Evolutionary conservation across 2,329 filamentous ascomycete genomes (phyloP).

Genomic region (Pyricularia grisea): DNA sequence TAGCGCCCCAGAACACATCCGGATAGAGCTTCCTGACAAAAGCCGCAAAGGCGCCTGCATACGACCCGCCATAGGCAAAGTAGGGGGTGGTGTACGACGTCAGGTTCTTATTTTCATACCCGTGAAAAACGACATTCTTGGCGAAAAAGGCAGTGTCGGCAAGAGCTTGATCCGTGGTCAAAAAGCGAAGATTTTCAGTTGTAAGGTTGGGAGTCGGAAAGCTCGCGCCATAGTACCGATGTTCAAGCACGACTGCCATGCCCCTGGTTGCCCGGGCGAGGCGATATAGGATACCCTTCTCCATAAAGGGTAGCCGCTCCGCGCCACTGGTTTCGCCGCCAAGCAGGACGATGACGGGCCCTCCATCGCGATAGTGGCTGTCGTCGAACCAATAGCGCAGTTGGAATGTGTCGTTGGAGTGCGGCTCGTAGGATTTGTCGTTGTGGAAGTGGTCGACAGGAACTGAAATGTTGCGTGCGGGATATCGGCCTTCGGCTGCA

Average conservation of each 20-base stretch:
- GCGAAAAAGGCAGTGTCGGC: slow-evolving; percentile 78
- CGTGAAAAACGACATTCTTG: slow-evolving; percentile 57
- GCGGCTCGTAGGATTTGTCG: slow-evolving; percentile 65
- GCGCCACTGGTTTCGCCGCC: slow-evolving; percentile 24
- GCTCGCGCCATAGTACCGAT: slow-evolving; percentile 75
- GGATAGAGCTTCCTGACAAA: slow-evolving; percentile 69
- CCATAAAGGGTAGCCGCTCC: slow-evolving; percentile 53
- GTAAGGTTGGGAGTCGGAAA: slow-evolving; percentile 57
- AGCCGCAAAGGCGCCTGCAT: slow-evolving; percentile 69
- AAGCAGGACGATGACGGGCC: slow-evolving; percentile 69
- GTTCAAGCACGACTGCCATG: slow-evolving; percentile 71
- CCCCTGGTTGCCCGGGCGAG: slow-evolving; percentile 63
- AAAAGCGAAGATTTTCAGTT: slow-evolving; percentile 63
- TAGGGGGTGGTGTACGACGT: slow-evolving; percentile 52
- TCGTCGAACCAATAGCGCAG: slow-evolving; percentile 79
- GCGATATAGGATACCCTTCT: slow-evolving; percentile 67
- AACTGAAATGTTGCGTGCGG: slow-evolving; percentile 16
- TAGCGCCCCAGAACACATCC: slow-evolving; percentile 65
- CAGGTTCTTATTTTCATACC: slow-evolving; percentile 57
- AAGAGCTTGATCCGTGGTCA: slow-evolving; percentile 72
- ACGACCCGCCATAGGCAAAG: slow-evolving; percentile 74
- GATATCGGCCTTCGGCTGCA: neutral
- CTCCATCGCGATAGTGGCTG: slow-evolving; percentile 63
- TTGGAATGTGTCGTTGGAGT: slow-evolving; percentile 56
- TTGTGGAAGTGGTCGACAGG: slow-evolving; percentile 77